Percentiles rank a stretch among this genome's conserved stretches.
Conservation (phyloP, 306 rosid genomes). For the Vicia villosa region DNA sequence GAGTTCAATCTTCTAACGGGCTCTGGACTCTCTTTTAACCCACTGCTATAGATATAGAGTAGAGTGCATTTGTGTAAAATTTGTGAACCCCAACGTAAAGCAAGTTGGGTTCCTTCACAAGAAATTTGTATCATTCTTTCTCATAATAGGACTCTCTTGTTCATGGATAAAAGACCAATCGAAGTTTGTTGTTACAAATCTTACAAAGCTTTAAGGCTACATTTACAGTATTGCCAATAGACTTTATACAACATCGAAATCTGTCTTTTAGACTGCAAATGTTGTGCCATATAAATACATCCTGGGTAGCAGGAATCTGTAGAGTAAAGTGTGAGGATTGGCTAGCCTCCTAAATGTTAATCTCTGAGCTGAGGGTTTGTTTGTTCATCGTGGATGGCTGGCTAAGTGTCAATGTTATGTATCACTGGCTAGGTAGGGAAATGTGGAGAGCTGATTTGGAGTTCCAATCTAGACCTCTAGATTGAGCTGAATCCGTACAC, state of each 20-base stretch:
- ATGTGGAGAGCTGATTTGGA: neutral
- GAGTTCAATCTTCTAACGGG: neutral
- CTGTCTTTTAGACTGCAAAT: neutral
- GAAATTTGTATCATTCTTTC: neutral
- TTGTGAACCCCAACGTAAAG: constrained; percentile 6
- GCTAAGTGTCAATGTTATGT: neutral
- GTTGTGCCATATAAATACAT: neutral
- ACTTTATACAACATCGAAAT: neutral
- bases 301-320: neutral
- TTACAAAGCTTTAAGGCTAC: neutral
- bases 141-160: constrained; percentile 10
- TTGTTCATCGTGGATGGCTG: neutral
- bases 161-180: constrained; percentile 4
- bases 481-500: neutral
- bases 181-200: neutral
- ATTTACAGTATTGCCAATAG: neutral
- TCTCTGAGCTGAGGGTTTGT: neutral
- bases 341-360: neutral
- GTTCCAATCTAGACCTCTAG: neutral
- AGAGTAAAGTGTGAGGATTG: neutral
- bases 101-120: neutral
- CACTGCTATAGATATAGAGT: neutral
- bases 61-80: neutral
- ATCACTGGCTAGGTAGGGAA: neutral
- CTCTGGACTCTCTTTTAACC: neutral